Base-by-base conservation (phyloP, 2,329 filamentous ascomycete species). In the Metarhizium sp. region DNA sequence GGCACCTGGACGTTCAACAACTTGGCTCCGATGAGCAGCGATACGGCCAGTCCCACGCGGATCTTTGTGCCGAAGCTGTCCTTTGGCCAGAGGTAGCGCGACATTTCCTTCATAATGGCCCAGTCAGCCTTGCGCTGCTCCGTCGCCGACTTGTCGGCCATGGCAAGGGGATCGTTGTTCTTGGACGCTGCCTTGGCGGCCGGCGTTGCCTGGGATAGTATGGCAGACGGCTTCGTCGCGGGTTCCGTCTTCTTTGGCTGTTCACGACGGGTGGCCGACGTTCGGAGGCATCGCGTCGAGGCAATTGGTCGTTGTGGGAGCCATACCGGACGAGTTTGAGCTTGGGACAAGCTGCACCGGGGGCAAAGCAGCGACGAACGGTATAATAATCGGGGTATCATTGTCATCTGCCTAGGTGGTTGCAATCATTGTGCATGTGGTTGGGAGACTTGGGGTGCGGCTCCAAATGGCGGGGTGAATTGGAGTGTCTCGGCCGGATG, bases 91-190 rank as follows among this genome's bases (percentile, higher is more conserved):
- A 99, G 76, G 71, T 99, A 99, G 59, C 86, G 86, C 58, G 87
- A 86, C 92, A 99, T 97, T 70, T 99, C 92, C 73, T 88, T 95
- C 78, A 99, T 94, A 62, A 99, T 99, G 50, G 92, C 92, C 92
- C 92, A 96, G 67, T 99, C 94, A 8, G 92, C 92, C 73, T 92
- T 95, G 63, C 94, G 84, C 78, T 99, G 95, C 73, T 96, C 90
- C 64, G 92, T 85, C 20, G 84, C 86, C 52, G 83, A 84, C 62
- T 73, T 74, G 20, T 73, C 71, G 34, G 62, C 60, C 10, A 56
- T 48, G 34, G 65, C 65, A 48, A 73, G 67, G 50, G 69, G 67
- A 51, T 72, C 69, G 59, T 60, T 62, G 13, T 61, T 59, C 20
- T 62, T 57, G 30, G 61, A 49, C 6, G 59, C 55, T 20, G 59